Conservation (phyloP, 2,329 filamentous ascomycete genomes). For the Sporothrix curviconia region DNA sequence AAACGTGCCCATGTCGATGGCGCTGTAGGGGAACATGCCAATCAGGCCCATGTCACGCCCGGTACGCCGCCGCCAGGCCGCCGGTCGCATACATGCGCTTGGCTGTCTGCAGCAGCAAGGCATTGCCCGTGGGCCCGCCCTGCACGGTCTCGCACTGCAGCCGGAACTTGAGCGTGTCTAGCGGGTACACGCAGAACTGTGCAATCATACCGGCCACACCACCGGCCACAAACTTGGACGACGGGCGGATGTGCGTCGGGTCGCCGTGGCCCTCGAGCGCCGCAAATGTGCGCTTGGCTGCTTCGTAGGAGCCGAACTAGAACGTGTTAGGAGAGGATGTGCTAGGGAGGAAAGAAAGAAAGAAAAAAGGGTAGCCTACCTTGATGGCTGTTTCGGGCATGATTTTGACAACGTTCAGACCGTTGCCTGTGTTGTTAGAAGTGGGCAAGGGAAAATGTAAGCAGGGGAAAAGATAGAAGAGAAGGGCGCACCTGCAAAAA, state of each 20-base stretch:
- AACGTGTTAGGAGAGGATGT: background rate
- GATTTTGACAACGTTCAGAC: constrained; percentile 92
- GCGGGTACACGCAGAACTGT: constrained; percentile 92
- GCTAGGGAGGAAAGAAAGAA: background rate
- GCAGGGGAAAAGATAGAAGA: background rate
- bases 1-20: constrained; percentile 93
- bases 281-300: constrained; percentile 80
- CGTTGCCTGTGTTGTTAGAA: constrained; percentile 62
- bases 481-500: constrained; percentile 69
- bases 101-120: constrained; percentile 74
- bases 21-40: constrained; percentile 96
- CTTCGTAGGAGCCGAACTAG: constrained; percentile 89
- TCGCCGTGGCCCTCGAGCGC: constrained; percentile 83
- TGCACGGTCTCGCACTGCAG: constrained; percentile 93
- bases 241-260: constrained; percentile 68
- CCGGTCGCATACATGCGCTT: constrained; percentile 78
- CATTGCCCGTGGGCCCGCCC: constrained; percentile 75
- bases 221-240: constrained; percentile 85
- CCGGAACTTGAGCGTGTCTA: constrained; percentile 73
- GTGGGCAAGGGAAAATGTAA: too few relatives aligned
- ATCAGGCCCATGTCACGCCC: constrained; percentile 93
- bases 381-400: constrained; percentile 99
- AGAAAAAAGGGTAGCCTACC: constrained; percentile 24
- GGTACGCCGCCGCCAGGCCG: constrained; percentile 73
- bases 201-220: constrained; percentile 90